phyloP scores from a whole-genome alignment of 306 rosid genomes.

The Vicia faba region DNA sequence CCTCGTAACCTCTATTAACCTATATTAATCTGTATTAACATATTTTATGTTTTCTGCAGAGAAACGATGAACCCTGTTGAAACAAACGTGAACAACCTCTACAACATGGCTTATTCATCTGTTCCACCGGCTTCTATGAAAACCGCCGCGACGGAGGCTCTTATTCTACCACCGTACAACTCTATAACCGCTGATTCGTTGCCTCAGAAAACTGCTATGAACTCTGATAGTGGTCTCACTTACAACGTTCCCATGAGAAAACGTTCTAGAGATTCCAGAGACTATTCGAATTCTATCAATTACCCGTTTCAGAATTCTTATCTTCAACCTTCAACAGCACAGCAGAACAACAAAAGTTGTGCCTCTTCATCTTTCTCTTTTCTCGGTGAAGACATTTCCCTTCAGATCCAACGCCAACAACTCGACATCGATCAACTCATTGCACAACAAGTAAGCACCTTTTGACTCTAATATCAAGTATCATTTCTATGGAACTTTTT shows the following conservation, averaged over 20 bases:
- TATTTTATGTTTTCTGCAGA: constrained; percentile 37
- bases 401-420: constrained; percentile 77
- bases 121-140: constrained; percentile 53
- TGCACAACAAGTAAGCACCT: constrained; percentile 60
- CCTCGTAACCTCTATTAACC: too few relatives aligned
- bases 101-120: constrained; percentile 48
- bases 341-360: constrained; percentile 37
- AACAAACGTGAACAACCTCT: constrained; percentile 40
- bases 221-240: constrained; percentile 74
- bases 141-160: constrained; percentile 44
- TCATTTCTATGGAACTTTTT: background rate
- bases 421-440: constrained; percentile 60
- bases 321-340: background rate
- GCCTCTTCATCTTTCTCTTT: constrained; percentile 53
- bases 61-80: constrained; percentile 59
- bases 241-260: constrained; percentile 58
- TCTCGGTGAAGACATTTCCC: constrained; percentile 77
- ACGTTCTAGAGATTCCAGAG: constrained; percentile 56
- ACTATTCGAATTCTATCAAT: constrained; percentile 21
- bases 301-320: constrained; percentile 38
- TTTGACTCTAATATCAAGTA: too few relatives aligned
- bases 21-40: background rate
- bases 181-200: constrained; percentile 46
- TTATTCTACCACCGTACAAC: constrained; percentile 46
- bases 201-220: constrained; percentile 50